Evolutionary conservation across 208 protist species (phyloP), one percentile per base, ranked within the genome.

Genomic region (Crithidia fasciculata): DNA sequence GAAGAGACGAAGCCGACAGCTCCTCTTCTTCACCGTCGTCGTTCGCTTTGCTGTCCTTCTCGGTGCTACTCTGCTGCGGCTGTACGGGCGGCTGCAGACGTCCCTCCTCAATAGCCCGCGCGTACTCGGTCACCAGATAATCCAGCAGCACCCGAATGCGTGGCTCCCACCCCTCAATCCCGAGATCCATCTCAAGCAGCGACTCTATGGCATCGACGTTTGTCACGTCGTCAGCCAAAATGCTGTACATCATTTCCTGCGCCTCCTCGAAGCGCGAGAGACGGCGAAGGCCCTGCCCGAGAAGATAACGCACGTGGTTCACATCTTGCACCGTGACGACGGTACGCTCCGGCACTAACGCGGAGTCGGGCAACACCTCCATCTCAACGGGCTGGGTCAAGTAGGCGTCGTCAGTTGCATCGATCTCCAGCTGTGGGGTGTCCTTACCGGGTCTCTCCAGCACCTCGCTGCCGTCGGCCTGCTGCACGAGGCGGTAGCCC

Each of bases 161-260:
- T 41, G 69, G 59, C 16, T 61, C 69, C 74, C 74, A 78, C 7
- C 75, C 69, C 37, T 84, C 85, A 16, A 84, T 67, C 15, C 87
- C 87, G 19, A 78, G 86, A 76, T 87, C 85, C 64, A 94, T 76
- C 73, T 94, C 90, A 64, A 95, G 72, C 55, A 95, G 81, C 47
- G 69, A 90, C 68, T 95, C 88, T 6, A 93, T 60, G 18, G 90
- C 86, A 49, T 95, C 90, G 61, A 88, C 82, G 45, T 86, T 88
- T 28, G 65, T 50, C 50, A 82, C 65, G 65, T 93, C 82, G 19
- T 69, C 57, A 40, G 44, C 63, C 37, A 95, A 63, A 56, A 95
- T 87, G 36, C 66, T 79, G 72, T 84, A 83, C 36, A 79, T 53
- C 5, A 82, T 52, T 37, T 7, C 49, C 73, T 92, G 85, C 53